Base-by-base conservation (phyloP, 768 basidiomycete genomes). In the Russula sp. region DNA sequence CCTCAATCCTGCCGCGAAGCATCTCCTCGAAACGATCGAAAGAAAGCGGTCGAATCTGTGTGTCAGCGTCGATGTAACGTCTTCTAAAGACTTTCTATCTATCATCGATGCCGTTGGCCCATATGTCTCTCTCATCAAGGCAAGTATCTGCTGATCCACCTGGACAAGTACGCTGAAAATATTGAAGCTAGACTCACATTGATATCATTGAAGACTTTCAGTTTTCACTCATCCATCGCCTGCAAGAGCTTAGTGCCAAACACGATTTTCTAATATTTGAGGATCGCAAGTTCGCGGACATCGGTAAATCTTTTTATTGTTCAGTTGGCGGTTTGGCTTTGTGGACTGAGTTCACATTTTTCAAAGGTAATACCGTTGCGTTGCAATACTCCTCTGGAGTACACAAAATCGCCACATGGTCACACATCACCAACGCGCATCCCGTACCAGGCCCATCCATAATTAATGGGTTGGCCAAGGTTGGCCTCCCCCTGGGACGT, bases 261-360 rank as follows among this genome's bases (percentile, higher is more conserved):
- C 86, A 97, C 67, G 92, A 97, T 71, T 99, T 98, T 77, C 75
- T 96, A 58, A 94, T 98, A 70, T 99, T 98, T 70, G 97, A 98
- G 78, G 97, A 99, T 78, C 82, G 97, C 68, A 99, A 99, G 76
- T 99, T 99, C 71, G 96, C 97, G 5, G 97, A 99, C 75, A 98
- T 99, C 58, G 96, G 96, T 94, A 67, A 71, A 83, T 69, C 11
- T 16, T 24, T 7, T 30, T 11, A 8, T 7, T 1, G 34, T 24
- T 16, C 58, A 36, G 48, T 9, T 26, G 48, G 8, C 18, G 30
- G 30, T 59, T 13, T 9, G 3, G 10, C 20, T 46, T 36, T 28
- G 36, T 10, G 54, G 46, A 14, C 44, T 62, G 24, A 55, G 1
- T 36, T 11, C 11, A 20, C 44, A n/a, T 9, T 38, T 48, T 22